phyloP scores from a whole-genome alignment of 441 rosid genomes.

The Biscutella laevigata region DNA sequence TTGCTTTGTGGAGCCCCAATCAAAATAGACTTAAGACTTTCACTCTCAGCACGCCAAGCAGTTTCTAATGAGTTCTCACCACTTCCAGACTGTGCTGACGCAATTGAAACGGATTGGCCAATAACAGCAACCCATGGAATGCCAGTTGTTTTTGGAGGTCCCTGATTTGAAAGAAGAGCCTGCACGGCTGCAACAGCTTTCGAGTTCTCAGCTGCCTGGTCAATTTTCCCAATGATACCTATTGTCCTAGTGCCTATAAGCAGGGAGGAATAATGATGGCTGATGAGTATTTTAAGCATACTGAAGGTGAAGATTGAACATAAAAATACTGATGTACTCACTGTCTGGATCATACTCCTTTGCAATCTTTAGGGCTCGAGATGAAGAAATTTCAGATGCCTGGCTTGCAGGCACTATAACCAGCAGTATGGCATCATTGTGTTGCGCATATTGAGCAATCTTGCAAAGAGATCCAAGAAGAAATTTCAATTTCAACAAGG shows the following conservation, averaged over 20 bases:
- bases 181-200: conserved; percentile 58
- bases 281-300: not conserved
- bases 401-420: conserved; percentile 56
- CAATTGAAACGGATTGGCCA: conserved; percentile 62
- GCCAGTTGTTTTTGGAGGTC: conserved; percentile 60
- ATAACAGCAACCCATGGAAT: conserved; percentile 69
- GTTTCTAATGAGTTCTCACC: conserved; percentile 67
- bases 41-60: conserved; percentile 76
- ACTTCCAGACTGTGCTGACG: conserved; percentile 60
- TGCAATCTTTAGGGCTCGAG: conserved; percentile 52
- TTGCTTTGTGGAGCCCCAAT: conserved; percentile 59
- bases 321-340: conserved; percentile 17
- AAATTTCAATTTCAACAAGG: conserved; percentile 13
- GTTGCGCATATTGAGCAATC: conserved; percentile 53
- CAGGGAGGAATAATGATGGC: not conserved
- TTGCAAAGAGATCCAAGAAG: conserved; percentile 19
- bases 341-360: conserved; percentile 61
- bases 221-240: conserved; percentile 68
- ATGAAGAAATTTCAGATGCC: conserved; percentile 62
- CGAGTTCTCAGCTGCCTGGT: conserved; percentile 55
- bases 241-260: conserved; percentile 59
- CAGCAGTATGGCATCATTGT: conserved; percentile 56
- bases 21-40: conserved; percentile 60
- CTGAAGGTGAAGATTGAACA: not conserved
- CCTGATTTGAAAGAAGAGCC: conserved; percentile 54